Conservation (phyloP, 2,329 filamentous ascomycete genomes). For the Trichoderma aggressivum region DNA sequence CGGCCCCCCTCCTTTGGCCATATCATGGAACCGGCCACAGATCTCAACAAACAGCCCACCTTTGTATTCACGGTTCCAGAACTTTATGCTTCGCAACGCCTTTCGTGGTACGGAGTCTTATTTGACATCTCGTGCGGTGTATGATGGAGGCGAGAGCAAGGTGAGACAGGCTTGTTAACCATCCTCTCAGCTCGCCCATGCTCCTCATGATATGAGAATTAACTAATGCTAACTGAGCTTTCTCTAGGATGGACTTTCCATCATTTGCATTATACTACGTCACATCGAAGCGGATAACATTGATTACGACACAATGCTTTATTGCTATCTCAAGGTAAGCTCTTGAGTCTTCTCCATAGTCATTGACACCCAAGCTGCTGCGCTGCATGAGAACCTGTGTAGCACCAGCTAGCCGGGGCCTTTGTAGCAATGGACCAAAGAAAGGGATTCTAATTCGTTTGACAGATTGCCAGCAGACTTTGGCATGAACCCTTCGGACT, state of each 20-base stretch:
- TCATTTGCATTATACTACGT: slow-evolving; percentile 66
- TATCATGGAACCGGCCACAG: slow-evolving; percentile 66
- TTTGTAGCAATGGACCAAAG: not conserved
- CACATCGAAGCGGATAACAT: slow-evolving; percentile 64
- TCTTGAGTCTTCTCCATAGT: not conserved
- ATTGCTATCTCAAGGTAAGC: slow-evolving; percentile 63
- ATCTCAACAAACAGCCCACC: slow-evolving; percentile 62
- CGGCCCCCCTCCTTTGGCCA: slow-evolving; percentile 63
- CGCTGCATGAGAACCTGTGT: not conserved
- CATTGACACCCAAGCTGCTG: not conserved
- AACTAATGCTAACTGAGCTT: slow-evolving; percentile 1
- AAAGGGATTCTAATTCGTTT: not conserved
- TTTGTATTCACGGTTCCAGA: slow-evolving; percentile 65
- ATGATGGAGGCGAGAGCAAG: slow-evolving; percentile 69
- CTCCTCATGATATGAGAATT: not conserved
- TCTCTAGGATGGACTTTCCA: slow-evolving; percentile 60
- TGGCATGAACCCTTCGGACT: slow-evolving; percentile 68
- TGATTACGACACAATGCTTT: slow-evolving; percentile 63
- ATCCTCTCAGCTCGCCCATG: no score
- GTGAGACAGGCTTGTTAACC: slow-evolving; percentile 30
- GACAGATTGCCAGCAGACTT: slow-evolving; percentile 62
- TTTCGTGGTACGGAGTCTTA: slow-evolving; percentile 63
- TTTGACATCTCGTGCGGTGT: slow-evolving; percentile 61
- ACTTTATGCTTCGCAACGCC: slow-evolving; percentile 69
- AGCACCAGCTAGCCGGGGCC: not conserved